Evolutionary conservation across 257 asterid species (phyloP).

Genomic region (Striga asiatica): DNA sequence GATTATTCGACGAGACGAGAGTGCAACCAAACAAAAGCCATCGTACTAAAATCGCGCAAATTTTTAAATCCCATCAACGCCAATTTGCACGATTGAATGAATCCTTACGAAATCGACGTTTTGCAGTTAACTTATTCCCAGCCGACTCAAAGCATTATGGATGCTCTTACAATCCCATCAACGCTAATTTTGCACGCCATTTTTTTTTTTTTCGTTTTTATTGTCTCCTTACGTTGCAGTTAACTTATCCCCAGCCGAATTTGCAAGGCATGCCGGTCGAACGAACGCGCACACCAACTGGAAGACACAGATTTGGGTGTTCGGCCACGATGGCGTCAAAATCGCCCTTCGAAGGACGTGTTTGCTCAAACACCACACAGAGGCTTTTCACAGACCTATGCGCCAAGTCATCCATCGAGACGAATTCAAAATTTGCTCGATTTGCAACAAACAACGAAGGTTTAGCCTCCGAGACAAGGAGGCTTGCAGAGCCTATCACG

Average conservation of each 20-base stretch:
- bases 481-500: slow-evolving; percentile 25
- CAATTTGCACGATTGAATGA: too few species aligned
- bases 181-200: not conserved
- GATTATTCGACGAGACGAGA: too few species aligned
- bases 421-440: slow-evolving; percentile 29
- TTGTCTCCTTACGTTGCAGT: slow-evolving; percentile 1
- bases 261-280: slow-evolving; percentile 31
- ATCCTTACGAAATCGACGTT: too few species aligned
- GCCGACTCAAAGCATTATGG: too few species aligned
- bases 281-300: slow-evolving; percentile 18
- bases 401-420: slow-evolving; percentile 31
- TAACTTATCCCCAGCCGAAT: slow-evolving; percentile 24
- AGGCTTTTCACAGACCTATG: slow-evolving; percentile 21
- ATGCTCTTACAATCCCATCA: too few species aligned
- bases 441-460: slow-evolving; percentile 26
- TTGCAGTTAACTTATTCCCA: too few species aligned
- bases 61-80: too few species aligned
- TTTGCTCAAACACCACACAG: slow-evolving; percentile 23
- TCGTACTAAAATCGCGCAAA: too few species aligned
- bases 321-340: slow-evolving; percentile 16
- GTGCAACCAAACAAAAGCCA: too few species aligned
- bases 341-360: slow-evolving; percentile 16
- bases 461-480: slow-evolving; percentile 20
- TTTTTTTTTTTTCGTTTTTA: not conserved
- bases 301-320: slow-evolving; percentile 39